Conservation (phyloP, 441 rosid species). For the Gossypium gossypioides region DNA sequence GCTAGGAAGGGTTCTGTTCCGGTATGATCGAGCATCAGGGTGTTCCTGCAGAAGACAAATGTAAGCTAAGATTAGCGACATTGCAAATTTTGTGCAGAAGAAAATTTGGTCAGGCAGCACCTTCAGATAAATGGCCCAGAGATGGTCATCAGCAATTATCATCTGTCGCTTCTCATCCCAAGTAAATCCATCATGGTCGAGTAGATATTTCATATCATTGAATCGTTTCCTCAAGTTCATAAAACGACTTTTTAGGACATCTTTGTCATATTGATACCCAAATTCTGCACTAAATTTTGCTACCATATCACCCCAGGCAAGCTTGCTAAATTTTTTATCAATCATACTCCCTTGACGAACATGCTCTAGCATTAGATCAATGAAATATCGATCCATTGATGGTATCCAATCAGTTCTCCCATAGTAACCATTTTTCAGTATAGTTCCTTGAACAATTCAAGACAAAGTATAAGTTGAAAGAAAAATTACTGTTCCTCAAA, state of each 20-base stretch:
- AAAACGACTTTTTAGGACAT: conserved; percentile 30
- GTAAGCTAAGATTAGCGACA: conserved; percentile 11
- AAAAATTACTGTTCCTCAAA: background rate
- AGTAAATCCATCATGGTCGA: conserved; percentile 27
- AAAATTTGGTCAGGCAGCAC: conserved; percentile 20
- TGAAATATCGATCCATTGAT: conserved; percentile 41
- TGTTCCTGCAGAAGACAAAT: conserved; percentile 31
- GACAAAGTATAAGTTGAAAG: background rate
- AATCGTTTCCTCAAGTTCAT: conserved; percentile 33
- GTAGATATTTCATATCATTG: conserved; percentile 28
- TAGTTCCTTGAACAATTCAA: conserved; percentile 27
- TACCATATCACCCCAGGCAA: conserved; percentile 39
- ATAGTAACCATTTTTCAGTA: conserved; percentile 13
- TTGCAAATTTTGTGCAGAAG: background rate
- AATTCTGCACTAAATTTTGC: conserved; percentile 34
- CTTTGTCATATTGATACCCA: conserved; percentile 32
- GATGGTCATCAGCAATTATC: conserved; percentile 27
- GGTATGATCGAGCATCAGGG: conserved; percentile 29
- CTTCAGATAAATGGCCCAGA: conserved; percentile 34
- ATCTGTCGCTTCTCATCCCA: conserved; percentile 36
- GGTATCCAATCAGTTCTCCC: conserved; percentile 35
- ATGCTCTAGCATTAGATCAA: conserved; percentile 39
- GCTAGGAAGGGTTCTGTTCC: conserved; percentile 32
- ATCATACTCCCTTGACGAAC: conserved; percentile 31
- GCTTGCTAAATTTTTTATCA: conserved; percentile 24